Evolutionary conservation across 1,284 basidiomycete species (phyloP).

Genomic region (Moesziomyces parantarcticus): DNA sequence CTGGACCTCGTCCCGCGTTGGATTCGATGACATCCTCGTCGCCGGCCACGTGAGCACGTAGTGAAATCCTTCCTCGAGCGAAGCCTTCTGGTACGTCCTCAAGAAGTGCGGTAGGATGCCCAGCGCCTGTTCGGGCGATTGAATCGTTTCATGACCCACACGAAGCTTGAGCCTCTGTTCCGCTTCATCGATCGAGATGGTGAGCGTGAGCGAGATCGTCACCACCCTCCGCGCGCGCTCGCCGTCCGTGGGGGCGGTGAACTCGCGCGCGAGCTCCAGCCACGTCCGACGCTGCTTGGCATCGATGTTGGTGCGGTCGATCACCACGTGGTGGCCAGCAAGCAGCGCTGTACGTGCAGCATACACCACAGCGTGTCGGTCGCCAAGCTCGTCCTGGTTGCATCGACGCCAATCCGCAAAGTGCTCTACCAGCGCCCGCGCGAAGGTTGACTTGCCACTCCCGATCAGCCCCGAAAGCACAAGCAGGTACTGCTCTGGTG

Average conservation of each 20-base stretch:
- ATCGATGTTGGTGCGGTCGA: conserved; percentile 52
- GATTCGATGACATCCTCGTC: conserved; percentile 18
- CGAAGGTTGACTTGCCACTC: conserved; percentile 48
- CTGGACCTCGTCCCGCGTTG: conserved; percentile 18
- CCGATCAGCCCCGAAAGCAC: conserved; percentile 44
- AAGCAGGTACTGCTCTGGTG: conserved; percentile 27
- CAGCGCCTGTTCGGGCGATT: conserved; percentile 26
- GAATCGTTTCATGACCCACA: conserved; percentile 45
- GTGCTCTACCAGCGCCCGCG: conserved; percentile 31
- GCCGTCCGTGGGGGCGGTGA: not conserved
- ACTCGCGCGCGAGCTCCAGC: conserved; percentile 33
- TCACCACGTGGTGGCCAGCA: conserved; percentile 27
- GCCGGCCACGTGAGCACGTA: conserved; percentile 34
- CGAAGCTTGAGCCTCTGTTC: conserved; percentile 22
- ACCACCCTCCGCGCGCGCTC: conserved; percentile 9
- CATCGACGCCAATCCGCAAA: conserved; percentile 40
- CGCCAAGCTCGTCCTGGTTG: conserved; percentile 47
- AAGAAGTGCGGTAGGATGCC: conserved; percentile 35
- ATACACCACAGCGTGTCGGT: conserved; percentile 30
- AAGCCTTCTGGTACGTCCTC: conserved; percentile 34
- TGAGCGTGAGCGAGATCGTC: conserved; percentile 36
- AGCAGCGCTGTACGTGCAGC: conserved; percentile 26
- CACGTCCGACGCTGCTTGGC: conserved; percentile 41
- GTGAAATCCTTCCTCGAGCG: conserved; percentile 29
- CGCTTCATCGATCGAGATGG: conserved; percentile 27